Evolutionary conservation across 2,329 filamentous ascomycete genomes (phyloP).

Genomic region (Simplicillium aogashimaense): DNA sequence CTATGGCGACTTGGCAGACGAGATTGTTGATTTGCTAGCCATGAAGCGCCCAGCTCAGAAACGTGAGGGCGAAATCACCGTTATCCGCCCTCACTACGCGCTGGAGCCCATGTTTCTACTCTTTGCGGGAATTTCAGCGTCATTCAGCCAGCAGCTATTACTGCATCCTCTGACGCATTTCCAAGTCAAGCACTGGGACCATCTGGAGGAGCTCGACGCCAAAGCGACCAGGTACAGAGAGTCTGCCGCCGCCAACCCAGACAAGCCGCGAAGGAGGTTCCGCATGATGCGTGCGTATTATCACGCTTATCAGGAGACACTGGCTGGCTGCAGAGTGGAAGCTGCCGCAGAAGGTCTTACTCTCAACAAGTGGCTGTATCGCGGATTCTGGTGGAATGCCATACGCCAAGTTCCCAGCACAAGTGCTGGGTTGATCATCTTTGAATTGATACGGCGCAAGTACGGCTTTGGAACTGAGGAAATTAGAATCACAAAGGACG

Average conservation of each 20-base stretch:
- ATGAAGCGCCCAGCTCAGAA: constrained; percentile 28
- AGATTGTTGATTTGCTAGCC: constrained; percentile 39
- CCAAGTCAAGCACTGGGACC: constrained; percentile 63
- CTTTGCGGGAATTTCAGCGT: constrained; percentile 58
- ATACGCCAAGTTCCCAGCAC: constrained; percentile 68
- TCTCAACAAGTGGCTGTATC: constrained; percentile 55
- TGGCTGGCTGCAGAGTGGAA: constrained; percentile 46
- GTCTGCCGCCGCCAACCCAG: constrained; percentile 17
- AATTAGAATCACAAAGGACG: constrained; percentile 56
- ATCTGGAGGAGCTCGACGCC: constrained; percentile 62
- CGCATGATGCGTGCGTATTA: constrained; percentile 57
- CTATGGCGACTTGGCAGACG: constrained; percentile 49
- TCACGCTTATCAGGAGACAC: constrained; percentile 60
- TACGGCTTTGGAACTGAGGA: constrained; percentile 55
- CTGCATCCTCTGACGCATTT: constrained; percentile 64
- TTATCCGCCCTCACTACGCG: constrained; percentile 66
- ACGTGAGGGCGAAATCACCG: constrained; percentile 21
- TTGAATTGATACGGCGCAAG: constrained; percentile 65
- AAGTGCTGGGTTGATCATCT: constrained; percentile 67
- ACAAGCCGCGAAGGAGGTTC: constrained; percentile 27
- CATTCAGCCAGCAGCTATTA: constrained; percentile 56
- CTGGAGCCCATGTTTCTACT: constrained; percentile 65
- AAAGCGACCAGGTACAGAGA: constrained; percentile 37
- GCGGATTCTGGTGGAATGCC: constrained; percentile 63
- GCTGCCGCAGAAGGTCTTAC: constrained; percentile 46